Evolutionary conservation across 2,329 filamentous ascomycete species (phyloP), one percentile per base, ranked within the genome.

Genomic region (Penicillium sp.): DNA sequence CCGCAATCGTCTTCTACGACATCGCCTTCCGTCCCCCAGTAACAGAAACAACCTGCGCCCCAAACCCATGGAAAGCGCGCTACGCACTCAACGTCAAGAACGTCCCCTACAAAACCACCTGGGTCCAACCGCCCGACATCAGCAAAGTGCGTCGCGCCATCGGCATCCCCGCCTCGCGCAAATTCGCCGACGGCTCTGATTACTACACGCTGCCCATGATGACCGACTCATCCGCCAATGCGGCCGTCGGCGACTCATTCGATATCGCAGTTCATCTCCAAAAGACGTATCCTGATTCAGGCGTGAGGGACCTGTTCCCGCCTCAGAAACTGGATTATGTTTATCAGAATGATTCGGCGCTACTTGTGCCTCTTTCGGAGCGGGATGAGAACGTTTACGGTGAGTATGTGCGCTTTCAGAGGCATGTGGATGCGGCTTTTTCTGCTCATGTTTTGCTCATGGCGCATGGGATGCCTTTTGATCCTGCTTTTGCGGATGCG

Each of bases 221-320:
- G 18, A 55, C 67, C 1, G 77, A 84, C 41, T 60, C 68, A 0
- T 45, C 56, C 14, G 75, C 72, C 0, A 20, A 20, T 4, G 18
- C 4, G 58, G 57, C 4, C 48, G 63, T 84, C 2, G 82, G 82
- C 4, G 82, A 86, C 65, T 80, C 80, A 2, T 82, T 84, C 57
- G 82, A 85, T 42, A 85, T 85, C 49, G 82, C 82, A 6, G 64
- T 75, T 22, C 78, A 83, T 55, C 70, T 85, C 1, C 74, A 84
- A 20, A 64, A 72, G 1, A 70, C 61, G 0, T 81, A 78, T 44
- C 77, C 79, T 0, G 47, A 63, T 24, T 61, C 71, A 0, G 74
- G 47, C 1, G 67, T 59, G 1, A 71, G 73, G 0, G 61, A 72
- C 37, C 68, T 84, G 2, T 78, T 84, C 54, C 75, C 75, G 0